A percentile compares a stretch with the other conserved stretches of the same genome.
Evolutionary conservation across 2,329 filamentous ascomycete species (phyloP).

Genomic region (Drechslerella dactyloides): DNA sequence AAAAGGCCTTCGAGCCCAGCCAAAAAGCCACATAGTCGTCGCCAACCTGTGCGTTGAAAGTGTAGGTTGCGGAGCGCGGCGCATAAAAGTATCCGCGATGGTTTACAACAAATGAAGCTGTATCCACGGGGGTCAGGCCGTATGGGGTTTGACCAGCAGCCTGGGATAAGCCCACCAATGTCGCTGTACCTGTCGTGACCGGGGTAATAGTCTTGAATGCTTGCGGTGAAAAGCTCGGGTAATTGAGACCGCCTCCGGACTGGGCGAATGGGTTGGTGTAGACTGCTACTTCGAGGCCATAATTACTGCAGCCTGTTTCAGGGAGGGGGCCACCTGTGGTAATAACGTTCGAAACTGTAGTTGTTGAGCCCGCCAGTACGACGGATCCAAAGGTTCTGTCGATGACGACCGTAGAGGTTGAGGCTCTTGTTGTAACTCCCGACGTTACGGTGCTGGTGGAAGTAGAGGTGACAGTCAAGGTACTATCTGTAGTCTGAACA

Average conservation of each 20-base stretch:
- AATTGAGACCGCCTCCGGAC: background rate
- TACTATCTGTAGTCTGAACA: background rate
- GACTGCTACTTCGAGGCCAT: conserved; percentile 22
- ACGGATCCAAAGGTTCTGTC: background rate
- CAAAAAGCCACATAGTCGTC: conserved; percentile 18
- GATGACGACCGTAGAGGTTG: conserved; percentile 1
- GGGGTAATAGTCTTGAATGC: conserved; percentile 13
- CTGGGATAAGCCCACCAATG: background rate
- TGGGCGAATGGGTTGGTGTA: conserved; percentile 14
- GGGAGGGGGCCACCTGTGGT: conserved; percentile 3
- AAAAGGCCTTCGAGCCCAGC: conserved; percentile 12
- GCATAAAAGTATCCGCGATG: conserved; percentile 39
- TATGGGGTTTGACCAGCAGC: background rate
- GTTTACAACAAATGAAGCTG: conserved; percentile 12
- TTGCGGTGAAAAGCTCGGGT: background rate
- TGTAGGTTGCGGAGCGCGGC: conserved; percentile 13
- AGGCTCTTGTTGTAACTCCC: background rate
- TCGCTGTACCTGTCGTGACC: background rate
- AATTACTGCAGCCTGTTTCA: background rate
- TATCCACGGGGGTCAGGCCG: conserved; percentile 4
- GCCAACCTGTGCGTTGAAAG: background rate
- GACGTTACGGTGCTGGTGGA: background rate
- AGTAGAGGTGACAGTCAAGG: background rate
- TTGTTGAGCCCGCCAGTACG: background rate
- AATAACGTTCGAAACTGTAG: background rate